phyloP scores from a whole-genome alignment of 1,284 basidiomycete genomes.

The Coniophora puteana region DNA sequence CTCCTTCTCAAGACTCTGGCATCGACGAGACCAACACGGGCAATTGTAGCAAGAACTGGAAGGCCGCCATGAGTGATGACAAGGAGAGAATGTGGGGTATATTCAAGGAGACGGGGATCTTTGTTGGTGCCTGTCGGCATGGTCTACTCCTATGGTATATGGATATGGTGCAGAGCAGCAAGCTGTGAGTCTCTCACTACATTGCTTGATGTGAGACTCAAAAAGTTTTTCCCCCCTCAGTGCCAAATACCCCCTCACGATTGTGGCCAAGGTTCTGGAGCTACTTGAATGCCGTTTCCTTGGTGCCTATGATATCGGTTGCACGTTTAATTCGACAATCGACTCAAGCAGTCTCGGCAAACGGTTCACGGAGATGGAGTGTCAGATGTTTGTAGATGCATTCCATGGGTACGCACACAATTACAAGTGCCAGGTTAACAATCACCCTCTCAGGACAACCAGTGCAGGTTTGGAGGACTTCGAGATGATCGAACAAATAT shows the following conservation, averaged over 20 bases:
- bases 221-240: background rate
- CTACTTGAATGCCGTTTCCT: background rate
- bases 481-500: slow-evolving; percentile 29
- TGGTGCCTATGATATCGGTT: background rate
- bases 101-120: slow-evolving; percentile 31
- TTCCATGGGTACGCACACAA: slow-evolving; percentile 35
- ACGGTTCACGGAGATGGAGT: background rate
- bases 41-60: slow-evolving; percentile 23
- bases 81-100: slow-evolving; percentile 28
- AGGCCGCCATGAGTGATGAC: slow-evolving; percentile 19
- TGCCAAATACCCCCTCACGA: slow-evolving; percentile 1
- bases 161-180: slow-evolving; percentile 34
- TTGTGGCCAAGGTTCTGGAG: background rate
- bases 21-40: too few relatives aligned
- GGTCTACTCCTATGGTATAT: slow-evolving; percentile 26
- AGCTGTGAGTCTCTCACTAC: slow-evolving; percentile 24
- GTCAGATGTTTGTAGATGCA: slow-evolving; percentile 16
- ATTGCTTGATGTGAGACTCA: background rate
- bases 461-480: slow-evolving; percentile 33
- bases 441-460: slow-evolving; percentile 26
- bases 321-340: background rate
- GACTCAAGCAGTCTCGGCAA: background rate
- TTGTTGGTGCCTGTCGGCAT: slow-evolving; percentile 29
- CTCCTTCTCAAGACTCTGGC: background rate
- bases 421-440: slow-evolving; percentile 26